phyloP scores from a whole-genome alignment of 2,329 filamentous ascomycete genomes.

The Thermothelomyces thermophilus region DNA sequence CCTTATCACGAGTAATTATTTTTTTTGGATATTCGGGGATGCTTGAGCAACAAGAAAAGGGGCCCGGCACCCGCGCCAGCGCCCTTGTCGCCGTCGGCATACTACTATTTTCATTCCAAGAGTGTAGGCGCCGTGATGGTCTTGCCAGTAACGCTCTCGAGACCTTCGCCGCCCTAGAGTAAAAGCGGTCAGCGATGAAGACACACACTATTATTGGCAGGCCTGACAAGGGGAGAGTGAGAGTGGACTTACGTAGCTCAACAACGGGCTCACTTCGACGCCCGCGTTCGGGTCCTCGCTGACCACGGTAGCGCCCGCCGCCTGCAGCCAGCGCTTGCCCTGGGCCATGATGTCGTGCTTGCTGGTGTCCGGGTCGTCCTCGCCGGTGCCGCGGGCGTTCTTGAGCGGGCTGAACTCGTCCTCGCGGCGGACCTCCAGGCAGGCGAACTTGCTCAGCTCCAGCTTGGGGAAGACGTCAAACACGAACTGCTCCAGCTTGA shows the following conservation, averaged over 20 bases:
- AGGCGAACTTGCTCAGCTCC: conserved; percentile 81
- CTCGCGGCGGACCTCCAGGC: conserved; percentile 90
- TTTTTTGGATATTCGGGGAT: too few species aligned
- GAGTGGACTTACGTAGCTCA: conserved; percentile 77
- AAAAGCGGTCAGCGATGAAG: not conserved
- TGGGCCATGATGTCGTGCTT: conserved; percentile 84
- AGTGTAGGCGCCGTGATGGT: conserved; percentile 47
- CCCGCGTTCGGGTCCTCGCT: conserved; percentile 58
- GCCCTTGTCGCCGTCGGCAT: not conserved
- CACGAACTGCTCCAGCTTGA: conserved; percentile 98
- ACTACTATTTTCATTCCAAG: conserved; percentile 39
- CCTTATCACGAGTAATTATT: not conserved
- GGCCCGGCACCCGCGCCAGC: not conserved
- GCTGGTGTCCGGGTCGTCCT: conserved; percentile 93
- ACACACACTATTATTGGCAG: not conserved
- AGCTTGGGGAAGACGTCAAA: conserved; percentile 96
- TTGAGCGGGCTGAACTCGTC: conserved; percentile 98
- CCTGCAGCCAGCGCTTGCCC: conserved; percentile 77
- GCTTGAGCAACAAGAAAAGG: too few species aligned
- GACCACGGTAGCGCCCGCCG: conserved; percentile 68
- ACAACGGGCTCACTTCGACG: conserved; percentile 83
- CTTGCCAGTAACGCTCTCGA: conserved; percentile 49
- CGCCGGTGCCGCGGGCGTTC: conserved; percentile 76
- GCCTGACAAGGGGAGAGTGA: not conserved
- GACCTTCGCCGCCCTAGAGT: conserved; percentile 56